Evolutionary conservation across 805 yeast genomes (phyloP).

Genomic region (Hanseniaspora lindneri): DNA sequence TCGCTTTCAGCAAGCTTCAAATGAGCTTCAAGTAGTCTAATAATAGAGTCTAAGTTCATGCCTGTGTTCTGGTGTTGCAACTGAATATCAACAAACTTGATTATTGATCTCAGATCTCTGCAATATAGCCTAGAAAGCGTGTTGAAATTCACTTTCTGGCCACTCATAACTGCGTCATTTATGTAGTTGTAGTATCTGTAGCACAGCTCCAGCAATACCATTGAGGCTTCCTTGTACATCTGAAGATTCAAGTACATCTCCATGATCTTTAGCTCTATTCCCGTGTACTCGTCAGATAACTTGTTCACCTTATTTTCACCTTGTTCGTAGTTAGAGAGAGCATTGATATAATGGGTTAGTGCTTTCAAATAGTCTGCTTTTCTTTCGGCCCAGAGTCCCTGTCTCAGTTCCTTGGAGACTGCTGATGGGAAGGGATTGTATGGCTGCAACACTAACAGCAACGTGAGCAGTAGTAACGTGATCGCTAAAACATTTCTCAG

Average conservation of each 20-base stretch:
- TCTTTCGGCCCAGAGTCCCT: slow-evolving; percentile 75
- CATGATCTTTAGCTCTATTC: slow-evolving; percentile 74
- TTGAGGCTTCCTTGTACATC: slow-evolving; percentile 50
- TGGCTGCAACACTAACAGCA: slow-evolving; percentile 2
- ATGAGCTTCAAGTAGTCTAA: slow-evolving; percentile 51
- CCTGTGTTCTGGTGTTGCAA: slow-evolving; percentile 15
- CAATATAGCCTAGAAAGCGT: slow-evolving; percentile 5
- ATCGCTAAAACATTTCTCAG: slow-evolving; percentile 8
- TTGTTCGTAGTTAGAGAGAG: slow-evolving; percentile 48
- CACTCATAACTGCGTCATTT: slow-evolving; percentile 38
- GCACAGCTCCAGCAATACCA: slow-evolving; percentile 55
- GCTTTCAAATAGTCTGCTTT: slow-evolving; percentile 63
- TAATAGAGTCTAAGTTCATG: slow-evolving; percentile 35
- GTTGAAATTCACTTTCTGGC: slow-evolving; percentile 4
- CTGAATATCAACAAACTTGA: slow-evolving; percentile 53
- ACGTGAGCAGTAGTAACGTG: background rate
- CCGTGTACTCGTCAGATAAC: slow-evolving; percentile 72
- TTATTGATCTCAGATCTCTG: slow-evolving; percentile 58
- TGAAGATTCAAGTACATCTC: slow-evolving; percentile 71
- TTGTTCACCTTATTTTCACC: slow-evolving; percentile 40
- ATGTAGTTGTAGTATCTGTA: slow-evolving; percentile 46
- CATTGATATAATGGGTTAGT: slow-evolving; percentile 58
- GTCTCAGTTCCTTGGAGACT: slow-evolving; percentile 60
- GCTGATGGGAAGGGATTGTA: slow-evolving; percentile 41
- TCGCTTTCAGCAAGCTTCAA: slow-evolving; percentile 56